A percentile compares a stretch with the other conserved stretches of the same genome.
These are phyloP conservation scores for Poa annua DNA, from an alignment of 176 grass and related monocot genomes.

Conservation along the genomic window DNA sequence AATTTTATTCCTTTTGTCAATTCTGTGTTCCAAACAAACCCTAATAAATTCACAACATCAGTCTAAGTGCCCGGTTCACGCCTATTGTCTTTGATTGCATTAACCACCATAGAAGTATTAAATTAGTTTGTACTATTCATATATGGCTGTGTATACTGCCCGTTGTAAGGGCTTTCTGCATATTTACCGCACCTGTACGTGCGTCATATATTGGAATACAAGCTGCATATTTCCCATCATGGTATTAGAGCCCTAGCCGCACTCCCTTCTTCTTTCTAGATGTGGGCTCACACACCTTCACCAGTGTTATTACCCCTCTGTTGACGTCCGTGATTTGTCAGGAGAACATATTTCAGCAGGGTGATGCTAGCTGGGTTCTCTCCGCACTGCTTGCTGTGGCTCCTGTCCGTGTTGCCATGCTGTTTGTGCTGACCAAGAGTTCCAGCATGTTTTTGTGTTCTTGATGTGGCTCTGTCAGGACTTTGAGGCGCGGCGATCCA, in stretches of 20 bases:
- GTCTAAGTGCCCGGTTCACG: not conserved
- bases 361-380: no score
- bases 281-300: no score
- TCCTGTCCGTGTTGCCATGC: no score
- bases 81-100: not conserved
- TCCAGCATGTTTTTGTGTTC: no score
- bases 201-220: not conserved
- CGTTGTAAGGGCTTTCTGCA: not conserved
- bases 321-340: no score
- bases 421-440: no score
- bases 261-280: no score
- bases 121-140: not conserved
- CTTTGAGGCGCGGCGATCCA: no score
- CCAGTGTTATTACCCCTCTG: no score
- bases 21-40: not conserved
- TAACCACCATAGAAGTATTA: not conserved
- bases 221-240: not conserved
- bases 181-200: not conserved
- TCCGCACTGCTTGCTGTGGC: no score
- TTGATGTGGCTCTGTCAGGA: no score
- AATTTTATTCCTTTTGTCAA: not conserved
- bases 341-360: no score
- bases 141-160: not conserved
- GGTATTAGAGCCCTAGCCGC: not conserved
- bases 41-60: not conserved